Conservation (phyloP, 306 rosid genomes). For the Sphenostylis stenocarpa region DNA sequence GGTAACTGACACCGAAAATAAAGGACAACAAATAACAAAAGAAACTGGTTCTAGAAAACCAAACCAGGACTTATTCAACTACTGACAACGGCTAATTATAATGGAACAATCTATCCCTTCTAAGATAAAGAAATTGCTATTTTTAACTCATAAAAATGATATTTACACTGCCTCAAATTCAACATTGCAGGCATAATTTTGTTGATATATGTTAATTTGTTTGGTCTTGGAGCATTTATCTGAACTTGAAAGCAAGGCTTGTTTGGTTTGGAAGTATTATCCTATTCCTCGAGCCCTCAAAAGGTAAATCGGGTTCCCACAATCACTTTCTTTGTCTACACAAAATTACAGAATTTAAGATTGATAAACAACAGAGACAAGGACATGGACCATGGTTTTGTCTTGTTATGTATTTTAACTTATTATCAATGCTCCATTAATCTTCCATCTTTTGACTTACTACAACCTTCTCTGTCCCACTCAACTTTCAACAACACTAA, state of each 20-base stretch:
- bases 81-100: no score
- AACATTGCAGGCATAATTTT: constrained; percentile 8
- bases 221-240: background rate
- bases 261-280: constrained; percentile 49
- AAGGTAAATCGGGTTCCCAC: constrained; percentile 46
- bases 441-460: constrained; percentile 31
- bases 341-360: constrained; percentile 35
- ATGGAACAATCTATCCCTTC: no score
- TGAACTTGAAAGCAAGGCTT: constrained; percentile 29
- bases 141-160: no score
- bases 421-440: background rate
- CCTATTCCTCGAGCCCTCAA: constrained; percentile 74
- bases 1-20: no score
- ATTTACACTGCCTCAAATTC: constrained; percentile 4
- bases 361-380: constrained; percentile 23
- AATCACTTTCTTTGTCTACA: constrained; percentile 41
- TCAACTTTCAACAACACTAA: constrained; percentile 24
- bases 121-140: no score
- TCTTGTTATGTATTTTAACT: constrained; percentile 29
- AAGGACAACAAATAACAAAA: no score
- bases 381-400: constrained; percentile 33
- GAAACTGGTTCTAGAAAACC: no score
- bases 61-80: no score
- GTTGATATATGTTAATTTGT: background rate
- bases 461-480: constrained; percentile 20